Conservation (phyloP, 2,329 filamentous ascomycete species). For the Coniochaeta ligniaria region DNA sequence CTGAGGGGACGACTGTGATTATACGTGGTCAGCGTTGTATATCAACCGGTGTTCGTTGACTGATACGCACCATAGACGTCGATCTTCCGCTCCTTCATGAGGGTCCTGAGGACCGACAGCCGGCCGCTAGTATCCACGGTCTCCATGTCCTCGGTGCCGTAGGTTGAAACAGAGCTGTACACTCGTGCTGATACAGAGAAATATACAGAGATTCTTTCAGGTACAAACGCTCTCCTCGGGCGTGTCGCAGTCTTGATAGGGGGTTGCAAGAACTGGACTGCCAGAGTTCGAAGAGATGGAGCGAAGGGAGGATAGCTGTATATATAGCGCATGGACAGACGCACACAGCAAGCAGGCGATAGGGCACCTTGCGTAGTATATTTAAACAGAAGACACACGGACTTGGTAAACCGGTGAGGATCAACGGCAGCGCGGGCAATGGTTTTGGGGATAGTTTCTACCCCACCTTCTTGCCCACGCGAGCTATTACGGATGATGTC, state of each 20-base stretch:
- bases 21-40: conserved; percentile 3
- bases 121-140: conserved; percentile 72
- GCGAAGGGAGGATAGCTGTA: conserved; percentile 11
- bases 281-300: conserved; percentile 7
- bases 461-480: background rate
- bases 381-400: background rate
- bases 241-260: background rate
- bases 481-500: background rate
- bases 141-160: conserved; percentile 50
- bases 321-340: conserved; percentile 14
- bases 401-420: background rate
- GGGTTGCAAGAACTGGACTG: conserved; percentile 5
- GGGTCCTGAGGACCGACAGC: conserved; percentile 66
- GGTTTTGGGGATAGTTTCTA: background rate
- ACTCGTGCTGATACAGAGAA: conserved; percentile 1
- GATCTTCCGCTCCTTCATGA: conserved; percentile 83
- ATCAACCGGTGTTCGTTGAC: conserved; percentile 11
- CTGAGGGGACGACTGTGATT: conserved; percentile 79
- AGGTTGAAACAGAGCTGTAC: conserved; percentile 11
- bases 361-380: background rate
- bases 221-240: background rate
- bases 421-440: background rate
- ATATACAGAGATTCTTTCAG: background rate
- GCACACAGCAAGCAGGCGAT: background rate
- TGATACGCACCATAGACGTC: conserved; percentile 79